Conservation (phyloP, 371 early-diverging fungal genomes). For the Apophysomyces ossiformis region DNA sequence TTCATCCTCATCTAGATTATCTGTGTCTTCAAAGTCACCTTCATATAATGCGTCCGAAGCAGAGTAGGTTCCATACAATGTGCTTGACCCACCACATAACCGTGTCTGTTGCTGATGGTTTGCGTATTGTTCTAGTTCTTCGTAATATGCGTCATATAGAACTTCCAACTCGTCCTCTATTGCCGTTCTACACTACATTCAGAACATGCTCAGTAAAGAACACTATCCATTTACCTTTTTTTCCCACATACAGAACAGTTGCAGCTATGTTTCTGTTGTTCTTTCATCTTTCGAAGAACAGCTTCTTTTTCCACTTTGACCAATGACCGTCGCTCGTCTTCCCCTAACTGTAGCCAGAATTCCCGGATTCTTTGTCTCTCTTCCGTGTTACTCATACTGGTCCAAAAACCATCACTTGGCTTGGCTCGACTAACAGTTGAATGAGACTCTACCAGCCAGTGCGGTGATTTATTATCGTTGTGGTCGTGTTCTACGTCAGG, state of each 20-base stretch:
- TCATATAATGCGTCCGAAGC: neutral
- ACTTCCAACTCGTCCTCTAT: slow-evolving; percentile 91
- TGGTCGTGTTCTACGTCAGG: slow-evolving; percentile 5
- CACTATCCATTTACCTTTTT: slow-evolving; percentile 62
- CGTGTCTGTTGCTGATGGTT: slow-evolving; percentile 72
- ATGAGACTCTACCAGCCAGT: slow-evolving; percentile 18
- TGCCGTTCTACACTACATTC: slow-evolving; percentile 65
- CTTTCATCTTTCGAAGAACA: slow-evolving; percentile 89
- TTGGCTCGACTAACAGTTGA: slow-evolving; percentile 9
- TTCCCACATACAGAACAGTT: slow-evolving; percentile 88
- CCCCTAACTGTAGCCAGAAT: slow-evolving; percentile 88
- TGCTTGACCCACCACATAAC: slow-evolving; percentile 26
- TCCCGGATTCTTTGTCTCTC: slow-evolving; percentile 86
- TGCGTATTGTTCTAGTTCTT: slow-evolving; percentile 88
- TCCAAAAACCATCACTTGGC: slow-evolving; percentile 59
- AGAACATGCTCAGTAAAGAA: neutral
- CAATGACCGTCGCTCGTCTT: slow-evolving; percentile 81
- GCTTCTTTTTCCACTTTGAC: slow-evolving; percentile 92
- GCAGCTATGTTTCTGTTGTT: slow-evolving; percentile 91
- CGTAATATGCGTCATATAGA: slow-evolving; percentile 91
- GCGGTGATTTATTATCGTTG: slow-evolving; percentile 7
- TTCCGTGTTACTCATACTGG: slow-evolving; percentile 71
- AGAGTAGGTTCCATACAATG: neutral
- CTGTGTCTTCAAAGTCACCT: slow-evolving; percentile 10
- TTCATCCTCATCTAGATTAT: slow-evolving; percentile 51